Percentiles rank a stretch among this genome's conserved stretches.
Evolutionary conservation across 805 yeast species (phyloP).

Genomic region (Starmera amethionina): DNA sequence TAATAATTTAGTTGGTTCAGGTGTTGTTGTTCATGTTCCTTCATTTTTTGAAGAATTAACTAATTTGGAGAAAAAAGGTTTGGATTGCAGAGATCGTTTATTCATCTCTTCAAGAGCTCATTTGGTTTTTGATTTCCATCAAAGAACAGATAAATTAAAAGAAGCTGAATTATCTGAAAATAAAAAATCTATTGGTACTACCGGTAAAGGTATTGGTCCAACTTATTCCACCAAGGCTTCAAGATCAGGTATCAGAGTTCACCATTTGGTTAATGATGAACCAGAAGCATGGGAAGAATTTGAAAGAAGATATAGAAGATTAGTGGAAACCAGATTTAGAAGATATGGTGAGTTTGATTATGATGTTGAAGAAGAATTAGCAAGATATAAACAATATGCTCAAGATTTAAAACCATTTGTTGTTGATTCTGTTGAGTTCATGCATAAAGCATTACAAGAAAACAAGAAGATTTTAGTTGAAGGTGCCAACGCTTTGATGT

Average conservation of each 20-base stretch:
- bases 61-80: constrained; percentile 73
- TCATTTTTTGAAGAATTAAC: constrained; percentile 84
- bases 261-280: constrained; percentile 84
- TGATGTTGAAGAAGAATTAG: constrained; percentile 73
- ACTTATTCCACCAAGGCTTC: constrained; percentile 95
- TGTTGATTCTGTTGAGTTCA: constrained; percentile 81
- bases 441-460: constrained; percentile 63
- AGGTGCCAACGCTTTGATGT: constrained; percentile 98
- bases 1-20: constrained; percentile 83
- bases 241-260: constrained; percentile 94
- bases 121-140: constrained; percentile 96
- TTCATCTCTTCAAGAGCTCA: constrained; percentile 92
- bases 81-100: constrained; percentile 51
- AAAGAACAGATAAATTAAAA: constrained; percentile 89
- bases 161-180: constrained; percentile 69
- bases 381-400: constrained; percentile 63
- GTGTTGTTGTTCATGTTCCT: constrained; percentile 94
- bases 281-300: constrained; percentile 93
- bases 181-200: constrained; percentile 89
- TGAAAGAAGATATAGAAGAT: constrained; percentile 62
- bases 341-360: constrained; percentile 92
- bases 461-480: constrained; percentile 88
- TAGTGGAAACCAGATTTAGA: constrained; percentile 71
- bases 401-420: constrained; percentile 80
- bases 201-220: constrained; percentile 99